Evolutionary conservation across 192 early-diverging fungal species (phyloP), one percentile per base, ranked within the genome.

Genomic region (Umbelopsis isabellina): DNA sequence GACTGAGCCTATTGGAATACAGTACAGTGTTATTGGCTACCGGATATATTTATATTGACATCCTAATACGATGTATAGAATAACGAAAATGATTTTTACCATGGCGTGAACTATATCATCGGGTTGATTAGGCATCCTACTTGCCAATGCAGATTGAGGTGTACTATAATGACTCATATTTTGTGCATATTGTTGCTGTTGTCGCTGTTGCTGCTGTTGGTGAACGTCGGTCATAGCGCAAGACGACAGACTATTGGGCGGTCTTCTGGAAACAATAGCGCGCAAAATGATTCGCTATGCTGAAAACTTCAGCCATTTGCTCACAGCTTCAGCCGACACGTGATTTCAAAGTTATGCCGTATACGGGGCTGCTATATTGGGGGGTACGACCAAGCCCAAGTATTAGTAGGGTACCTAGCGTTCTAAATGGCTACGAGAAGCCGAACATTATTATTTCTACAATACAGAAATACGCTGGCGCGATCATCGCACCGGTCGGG

Each of bases 391-490:
- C 37, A 41, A 41, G 37, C 37, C 37, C 27, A 35, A 18, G 55
- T 12, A 61, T 61, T 61, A 9, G 37, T 5, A 41, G 55, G 30
- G 55, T 33, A n/a, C 30, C 30, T 5, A 25, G 25, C 30, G 21
- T 61, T 61, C 55, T 61, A 30, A 61, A 92, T 92, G 91, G 93
- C 97, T 5, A 93, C 95, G 13, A 87, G 97, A 67, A 92, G 87
- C 75, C 91, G 95, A 74, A 97, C 95, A 35, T 85, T 95, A 49
- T 83, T 98, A 18, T 98, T 97, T 79, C 78, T 96, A 53, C 94
- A 98, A 82, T 97, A 92, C 82, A 87, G 97, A 65, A 95, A 96
- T 72, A 91, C 95, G 11, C 94, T 93, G 75, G 87, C 84, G 22
- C 70, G 92, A 47, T 84, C 92, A 74, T 71, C 65, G 49, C 80